A percentile compares a stretch with the other conserved stretches of the same genome.
Evolutionary conservation across 352 stramenopile species (phyloP).

Genomic region (Phytophthora sp.): DNA sequence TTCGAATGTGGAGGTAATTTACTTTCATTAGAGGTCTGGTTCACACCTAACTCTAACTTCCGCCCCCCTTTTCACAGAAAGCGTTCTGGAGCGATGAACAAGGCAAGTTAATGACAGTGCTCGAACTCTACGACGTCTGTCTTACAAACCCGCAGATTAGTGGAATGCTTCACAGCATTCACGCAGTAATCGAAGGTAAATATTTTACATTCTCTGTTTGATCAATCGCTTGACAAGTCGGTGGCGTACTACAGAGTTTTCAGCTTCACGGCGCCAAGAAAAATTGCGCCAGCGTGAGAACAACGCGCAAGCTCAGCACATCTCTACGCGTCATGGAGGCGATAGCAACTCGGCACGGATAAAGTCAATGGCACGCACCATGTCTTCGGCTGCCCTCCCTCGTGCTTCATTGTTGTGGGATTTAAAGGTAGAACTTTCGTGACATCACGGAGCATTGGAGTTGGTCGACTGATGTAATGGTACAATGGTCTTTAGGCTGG

Average conservation of each 20-base stretch:
- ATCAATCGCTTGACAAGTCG: too few relatives aligned
- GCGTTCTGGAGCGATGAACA: conserved; percentile 47
- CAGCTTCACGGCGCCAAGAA: conserved; percentile 12
- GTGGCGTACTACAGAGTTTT: conserved; percentile 6
- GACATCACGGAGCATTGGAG: too few relatives aligned
- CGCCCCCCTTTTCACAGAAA: too few relatives aligned
- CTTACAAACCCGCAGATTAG: conserved; percentile 65
- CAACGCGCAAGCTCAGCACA: conserved; percentile 13
- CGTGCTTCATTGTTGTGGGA: conserved; percentile 28
- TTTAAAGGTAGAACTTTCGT: conserved; percentile 26
- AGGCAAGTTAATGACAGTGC: conserved; percentile 39
- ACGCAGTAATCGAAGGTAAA: conserved; percentile 53
- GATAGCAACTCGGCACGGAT: conserved; percentile 2
- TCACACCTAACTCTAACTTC: too few relatives aligned
- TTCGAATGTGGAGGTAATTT: conserved; percentile 26
- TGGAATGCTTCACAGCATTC: conserved; percentile 59
- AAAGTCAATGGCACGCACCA: conserved; percentile 27
- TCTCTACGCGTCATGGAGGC: neutral
- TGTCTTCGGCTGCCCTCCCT: conserved; percentile 29
- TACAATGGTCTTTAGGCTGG: too few relatives aligned
- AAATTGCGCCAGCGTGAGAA: conserved; percentile 19
- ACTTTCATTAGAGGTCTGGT: too few relatives aligned
- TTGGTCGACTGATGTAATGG: too few relatives aligned
- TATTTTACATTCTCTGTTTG: too few relatives aligned
- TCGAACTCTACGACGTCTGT: conserved; percentile 61